Evolutionary conservation across 805 yeast species (phyloP).

Genomic region (Saccharomyces jurei): DNA sequence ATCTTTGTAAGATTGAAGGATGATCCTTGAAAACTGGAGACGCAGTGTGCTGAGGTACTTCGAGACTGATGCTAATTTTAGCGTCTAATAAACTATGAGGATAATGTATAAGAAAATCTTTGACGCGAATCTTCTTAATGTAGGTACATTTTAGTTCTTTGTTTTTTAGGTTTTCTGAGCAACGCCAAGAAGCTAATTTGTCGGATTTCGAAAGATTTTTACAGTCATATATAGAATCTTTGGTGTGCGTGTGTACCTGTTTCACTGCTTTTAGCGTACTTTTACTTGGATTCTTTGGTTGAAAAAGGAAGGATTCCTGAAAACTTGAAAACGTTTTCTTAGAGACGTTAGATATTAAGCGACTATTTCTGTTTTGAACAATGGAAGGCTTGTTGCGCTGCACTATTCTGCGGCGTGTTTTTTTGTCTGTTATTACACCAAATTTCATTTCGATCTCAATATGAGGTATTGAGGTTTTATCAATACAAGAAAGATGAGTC

Average conservation of each 20-base stretch:
- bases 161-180: not conserved
- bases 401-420: conserved; percentile 50
- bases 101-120: not conserved
- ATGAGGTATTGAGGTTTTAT: conserved; percentile 32
- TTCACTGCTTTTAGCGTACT: not conserved
- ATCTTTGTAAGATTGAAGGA: not conserved
- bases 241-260: conserved; percentile 40
- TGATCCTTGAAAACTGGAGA: not conserved
- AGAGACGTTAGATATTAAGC: not conserved
- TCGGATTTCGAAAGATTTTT: conserved; percentile 38
- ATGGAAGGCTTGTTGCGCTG: conserved; percentile 33
- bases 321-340: not conserved
- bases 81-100: not conserved
- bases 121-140: not conserved
- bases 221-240: conserved; percentile 56
- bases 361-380: not conserved
- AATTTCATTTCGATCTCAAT: conserved; percentile 70
- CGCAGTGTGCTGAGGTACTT: not conserved
- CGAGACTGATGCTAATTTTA: not conserved
- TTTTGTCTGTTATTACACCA: conserved; percentile 61
- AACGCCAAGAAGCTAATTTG: not conserved
- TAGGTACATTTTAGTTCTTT: not conserved
- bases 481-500: not conserved
- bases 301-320: not conserved
- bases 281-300: not conserved